Conservation (phyloP, 495 filamentous ascomycete genomes). For the Penicillium turbatum region DNA sequence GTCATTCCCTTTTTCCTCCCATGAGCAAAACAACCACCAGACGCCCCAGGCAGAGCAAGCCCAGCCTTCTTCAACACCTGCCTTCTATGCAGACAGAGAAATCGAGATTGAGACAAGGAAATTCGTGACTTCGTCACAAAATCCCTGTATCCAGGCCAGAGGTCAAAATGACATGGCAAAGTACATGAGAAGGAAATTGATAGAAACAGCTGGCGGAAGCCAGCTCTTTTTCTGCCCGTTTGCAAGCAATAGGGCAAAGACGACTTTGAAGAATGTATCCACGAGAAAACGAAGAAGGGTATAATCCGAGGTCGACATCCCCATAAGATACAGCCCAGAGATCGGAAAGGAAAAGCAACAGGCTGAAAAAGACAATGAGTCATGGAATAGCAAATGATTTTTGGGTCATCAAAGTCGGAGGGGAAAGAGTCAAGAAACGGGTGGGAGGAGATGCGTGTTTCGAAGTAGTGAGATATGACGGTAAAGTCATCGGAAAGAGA, state of each 20-base stretch:
- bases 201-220: slow-evolving; percentile 1
- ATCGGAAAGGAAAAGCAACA: slow-evolving; percentile 11
- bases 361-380: slow-evolving; percentile 11
- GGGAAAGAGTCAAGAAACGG: background rate
- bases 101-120: slow-evolving; percentile 25
- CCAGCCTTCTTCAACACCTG: slow-evolving; percentile 9
- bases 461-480: slow-evolving; percentile 2
- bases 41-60: slow-evolving; percentile 1
- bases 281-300: slow-evolving; percentile 26
- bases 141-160: slow-evolving; percentile 26
- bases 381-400: background rate
- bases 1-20: background rate
- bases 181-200: slow-evolving; percentile 10
- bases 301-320: slow-evolving; percentile 35
- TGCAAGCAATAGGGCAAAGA: background rate
- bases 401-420: background rate
- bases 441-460: background rate
- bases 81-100: slow-evolving; percentile 14
- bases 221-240: slow-evolving; percentile 13
- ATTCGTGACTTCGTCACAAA: slow-evolving; percentile 43
- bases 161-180: slow-evolving; percentile 14
- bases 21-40: slow-evolving; percentile 4
- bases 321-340: slow-evolving; percentile 30
- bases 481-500: background rate
- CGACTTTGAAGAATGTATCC: slow-evolving; percentile 23